phyloP scores from a whole-genome alignment of 2,329 filamentous ascomycete genomes.

The Colletotrichum liaoningense region DNA sequence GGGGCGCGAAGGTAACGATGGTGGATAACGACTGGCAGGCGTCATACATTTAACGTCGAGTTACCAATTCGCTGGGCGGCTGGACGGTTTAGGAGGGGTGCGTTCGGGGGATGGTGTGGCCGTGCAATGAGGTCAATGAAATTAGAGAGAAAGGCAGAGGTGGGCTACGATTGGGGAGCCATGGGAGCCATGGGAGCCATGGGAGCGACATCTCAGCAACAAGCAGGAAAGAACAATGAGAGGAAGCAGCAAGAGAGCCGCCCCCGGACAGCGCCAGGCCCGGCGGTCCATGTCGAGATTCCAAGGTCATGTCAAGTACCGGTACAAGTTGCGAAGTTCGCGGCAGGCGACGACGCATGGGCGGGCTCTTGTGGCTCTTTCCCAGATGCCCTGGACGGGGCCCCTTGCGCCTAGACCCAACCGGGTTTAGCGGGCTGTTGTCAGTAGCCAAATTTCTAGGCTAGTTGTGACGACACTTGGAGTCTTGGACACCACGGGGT shows the following conservation, averaged over 20 bases:
- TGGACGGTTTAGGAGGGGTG: conserved; percentile 30
- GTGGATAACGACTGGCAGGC: conserved; percentile 28
- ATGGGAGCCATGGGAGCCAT: background rate
- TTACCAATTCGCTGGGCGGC: conserved; percentile 34
- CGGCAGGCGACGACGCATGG: conserved; percentile 29
- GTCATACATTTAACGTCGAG: conserved; percentile 37
- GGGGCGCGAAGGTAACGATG: conserved; percentile 10
- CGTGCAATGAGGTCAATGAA: conserved; percentile 37
- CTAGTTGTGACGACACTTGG: conserved; percentile 32
- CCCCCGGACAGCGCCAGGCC: conserved; percentile 29
- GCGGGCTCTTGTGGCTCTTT: conserved; percentile 1
- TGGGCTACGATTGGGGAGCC: background rate
- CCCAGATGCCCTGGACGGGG: conserved; percentile 27
- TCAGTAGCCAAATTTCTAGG: conserved; percentile 22
- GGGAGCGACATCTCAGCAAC: background rate
- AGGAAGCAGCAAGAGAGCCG: conserved; percentile 24
- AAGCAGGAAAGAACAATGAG: conserved; percentile 14
- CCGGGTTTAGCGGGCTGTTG: conserved; percentile 32
- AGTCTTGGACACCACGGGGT: background rate
- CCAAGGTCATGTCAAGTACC: conserved; percentile 29
- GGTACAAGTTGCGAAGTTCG: conserved; percentile 14
- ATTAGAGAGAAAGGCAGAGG: conserved; percentile 3
- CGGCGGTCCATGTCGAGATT: conserved; percentile 32
- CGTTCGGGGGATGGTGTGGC: conserved; percentile 32
- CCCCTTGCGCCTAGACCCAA: conserved; percentile 25